phyloP scores from a whole-genome alignment of 208 protist genomes.

The Trypanosoma caninum region DNA sequence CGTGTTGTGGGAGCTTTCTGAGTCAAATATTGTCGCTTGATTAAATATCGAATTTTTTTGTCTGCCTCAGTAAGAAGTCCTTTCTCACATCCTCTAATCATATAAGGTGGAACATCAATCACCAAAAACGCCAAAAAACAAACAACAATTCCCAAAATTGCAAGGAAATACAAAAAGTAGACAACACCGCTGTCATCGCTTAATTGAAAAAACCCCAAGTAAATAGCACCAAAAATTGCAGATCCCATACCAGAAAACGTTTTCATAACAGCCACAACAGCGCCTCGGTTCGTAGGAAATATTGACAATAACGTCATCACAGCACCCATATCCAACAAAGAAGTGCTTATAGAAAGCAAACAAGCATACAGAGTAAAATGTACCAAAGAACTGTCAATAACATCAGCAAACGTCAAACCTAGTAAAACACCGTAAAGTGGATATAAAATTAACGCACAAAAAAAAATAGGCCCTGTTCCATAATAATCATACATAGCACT shows the following conservation, averaged over 20 bases:
- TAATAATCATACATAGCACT: conserved; percentile 71
- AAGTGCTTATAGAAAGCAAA: conserved; percentile 41
- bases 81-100: conserved; percentile 64
- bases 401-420: conserved; percentile 54
- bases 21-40: conserved; percentile 52
- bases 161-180: conserved; percentile 64
- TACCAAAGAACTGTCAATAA: conserved; percentile 44
- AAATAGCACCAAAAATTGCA: conserved; percentile 60
- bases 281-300: conserved; percentile 73
- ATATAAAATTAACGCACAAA: conserved; percentile 43
- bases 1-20: conserved; percentile 65
- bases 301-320: conserved; percentile 79
- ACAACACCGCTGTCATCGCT: conserved; percentile 33
- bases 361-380: conserved; percentile 54
- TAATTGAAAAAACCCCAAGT: conserved; percentile 63
- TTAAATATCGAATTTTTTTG: conserved; percentile 25
- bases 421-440: conserved; percentile 51
- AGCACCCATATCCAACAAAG: conserved; percentile 64
- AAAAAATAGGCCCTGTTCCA: conserved; percentile 62
- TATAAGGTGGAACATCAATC: conserved; percentile 65
- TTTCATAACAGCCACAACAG: conserved; percentile 84
- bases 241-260: conserved; percentile 86
- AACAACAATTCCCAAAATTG: conserved; percentile 28
- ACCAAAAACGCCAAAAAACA: conserved; percentile 50
- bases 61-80: conserved; percentile 34